Evolutionary conservation across 306 rosid species (phyloP).

Genomic region (Fagus crenata): DNA sequence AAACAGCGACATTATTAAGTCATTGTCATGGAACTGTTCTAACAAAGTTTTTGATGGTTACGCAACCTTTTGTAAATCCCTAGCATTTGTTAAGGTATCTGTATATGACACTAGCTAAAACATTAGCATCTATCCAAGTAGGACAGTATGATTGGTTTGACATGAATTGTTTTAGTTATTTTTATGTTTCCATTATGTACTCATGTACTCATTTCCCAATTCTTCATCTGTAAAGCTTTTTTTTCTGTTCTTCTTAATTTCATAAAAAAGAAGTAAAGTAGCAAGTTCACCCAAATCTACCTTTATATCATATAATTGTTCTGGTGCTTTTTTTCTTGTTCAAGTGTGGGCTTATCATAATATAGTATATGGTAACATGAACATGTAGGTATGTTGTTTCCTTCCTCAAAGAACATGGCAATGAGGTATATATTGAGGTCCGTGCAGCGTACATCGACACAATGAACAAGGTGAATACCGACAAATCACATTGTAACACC

Average conservation of each 20-base stretch:
- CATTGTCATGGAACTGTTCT: neutral
- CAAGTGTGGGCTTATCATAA: neutral
- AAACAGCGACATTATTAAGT: neutral
- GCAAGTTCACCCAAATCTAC: conserved; percentile 15
- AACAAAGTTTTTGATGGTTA: neutral
- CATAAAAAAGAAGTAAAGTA: neutral
- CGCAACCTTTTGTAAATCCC: neutral
- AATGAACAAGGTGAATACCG: conserved; percentile 71
- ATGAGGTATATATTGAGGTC: conserved; percentile 82
- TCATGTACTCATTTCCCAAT: neutral
- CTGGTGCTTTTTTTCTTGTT: conserved; percentile 5
- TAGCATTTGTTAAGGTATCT: neutral
- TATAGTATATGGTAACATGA: conserved; percentile 32
- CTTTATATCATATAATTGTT: conserved; percentile 22
- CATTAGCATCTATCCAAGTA: neutral
- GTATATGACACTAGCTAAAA: neutral
- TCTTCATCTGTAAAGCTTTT: neutral
- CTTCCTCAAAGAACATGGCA: conserved; percentile 92
- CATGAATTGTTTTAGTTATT: neutral
- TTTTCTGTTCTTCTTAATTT: neutral
- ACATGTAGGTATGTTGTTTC: conserved; percentile 69
- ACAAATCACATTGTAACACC: conserved; percentile 2
- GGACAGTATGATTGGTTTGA: neutral
- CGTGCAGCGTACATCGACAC: conserved; percentile 91
- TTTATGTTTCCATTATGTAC: neutral